phyloP scores from a whole-genome alignment of 2,329 filamentous ascomycete species.

The Fusarium pseudonygamai region DNA sequence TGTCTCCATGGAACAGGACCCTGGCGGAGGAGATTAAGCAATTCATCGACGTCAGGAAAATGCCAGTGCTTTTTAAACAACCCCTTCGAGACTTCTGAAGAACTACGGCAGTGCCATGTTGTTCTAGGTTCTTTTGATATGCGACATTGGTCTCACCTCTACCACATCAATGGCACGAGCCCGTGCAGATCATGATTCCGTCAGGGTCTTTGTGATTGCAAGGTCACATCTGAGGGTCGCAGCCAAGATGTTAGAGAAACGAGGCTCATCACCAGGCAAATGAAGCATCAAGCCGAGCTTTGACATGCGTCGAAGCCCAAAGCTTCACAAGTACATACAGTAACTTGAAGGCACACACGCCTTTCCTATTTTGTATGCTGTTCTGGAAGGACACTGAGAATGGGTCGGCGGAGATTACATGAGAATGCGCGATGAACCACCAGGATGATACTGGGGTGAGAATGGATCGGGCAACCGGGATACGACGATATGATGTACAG shows the following conservation, averaged over 20 bases:
- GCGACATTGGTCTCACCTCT: slow-evolving; percentile 3
- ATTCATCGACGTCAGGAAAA: slow-evolving; percentile 13
- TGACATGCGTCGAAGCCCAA: background rate
- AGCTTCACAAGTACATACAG: slow-evolving; percentile 5
- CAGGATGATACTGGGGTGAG: slow-evolving; percentile 26
- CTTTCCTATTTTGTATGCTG: slow-evolving; percentile 14
- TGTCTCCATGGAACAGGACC: slow-evolving; percentile 27
- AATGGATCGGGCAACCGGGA: slow-evolving; percentile 17
- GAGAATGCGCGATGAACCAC: slow-evolving; percentile 33
- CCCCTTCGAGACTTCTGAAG: slow-evolving; percentile 14
- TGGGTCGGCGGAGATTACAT: slow-evolving; percentile 36
- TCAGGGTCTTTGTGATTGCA: slow-evolving; percentile 6
- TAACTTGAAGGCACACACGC: background rate
- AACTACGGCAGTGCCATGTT: background rate
- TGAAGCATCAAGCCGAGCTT: slow-evolving; percentile 6
- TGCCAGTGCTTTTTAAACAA: slow-evolving; percentile 15
- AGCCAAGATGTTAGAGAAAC: background rate
- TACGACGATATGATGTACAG: slow-evolving; percentile 18
- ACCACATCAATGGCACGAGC: slow-evolving; percentile 5
- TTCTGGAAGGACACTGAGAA: slow-evolving; percentile 37
- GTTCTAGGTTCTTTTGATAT: background rate
- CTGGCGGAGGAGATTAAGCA: slow-evolving; percentile 20
- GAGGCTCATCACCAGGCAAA: slow-evolving; percentile 8
- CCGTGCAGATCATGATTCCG: slow-evolving; percentile 16
- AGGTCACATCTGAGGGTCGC: slow-evolving; percentile 16